These are phyloP conservation scores for Acrasis kona DNA, from an alignment of 78 protist species.

Conservation along the genomic window DNA sequence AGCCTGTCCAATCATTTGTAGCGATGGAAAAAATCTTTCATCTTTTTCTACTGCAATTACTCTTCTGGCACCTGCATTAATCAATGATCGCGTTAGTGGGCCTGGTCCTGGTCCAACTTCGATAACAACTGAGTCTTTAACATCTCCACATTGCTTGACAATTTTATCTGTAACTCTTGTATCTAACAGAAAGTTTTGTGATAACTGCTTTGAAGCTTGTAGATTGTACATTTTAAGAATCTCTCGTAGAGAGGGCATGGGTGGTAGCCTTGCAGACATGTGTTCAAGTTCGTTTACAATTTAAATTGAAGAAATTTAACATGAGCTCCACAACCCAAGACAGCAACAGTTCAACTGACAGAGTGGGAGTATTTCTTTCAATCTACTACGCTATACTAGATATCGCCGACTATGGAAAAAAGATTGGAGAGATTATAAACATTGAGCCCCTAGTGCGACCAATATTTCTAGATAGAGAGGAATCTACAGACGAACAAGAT, in stretches of 20 bases:
- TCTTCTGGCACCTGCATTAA: slow-evolving; percentile 18
- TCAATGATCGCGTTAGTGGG: slow-evolving; percentile 41
- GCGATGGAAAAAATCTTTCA: slow-evolving; percentile 35
- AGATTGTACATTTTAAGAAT: slow-evolving; percentile 42
- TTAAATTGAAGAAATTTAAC: too few relatives aligned
- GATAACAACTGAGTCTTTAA: slow-evolving; percentile 38
- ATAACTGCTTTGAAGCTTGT: slow-evolving; percentile 39
- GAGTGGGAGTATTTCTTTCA: too few relatives aligned
- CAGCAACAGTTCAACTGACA: too few relatives aligned
- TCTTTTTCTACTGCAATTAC: slow-evolving; percentile 56
- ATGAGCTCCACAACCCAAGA: too few relatives aligned
- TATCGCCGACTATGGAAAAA: too few relatives aligned
- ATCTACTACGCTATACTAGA: too few relatives aligned
- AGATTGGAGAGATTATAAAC: too few relatives aligned
- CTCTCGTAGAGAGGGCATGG: slow-evolving; percentile 39
- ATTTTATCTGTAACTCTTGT: slow-evolving; percentile 26
- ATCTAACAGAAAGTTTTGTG: slow-evolving; percentile 61
- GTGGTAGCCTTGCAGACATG: slow-evolving; percentile 43
- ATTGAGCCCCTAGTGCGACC: too few relatives aligned
- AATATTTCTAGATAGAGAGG: too few relatives aligned
- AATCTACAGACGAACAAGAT: too few relatives aligned
- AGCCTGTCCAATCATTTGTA: slow-evolving; percentile 41
- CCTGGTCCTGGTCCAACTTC: slow-evolving; percentile 74
- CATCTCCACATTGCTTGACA: slow-evolving; percentile 27
- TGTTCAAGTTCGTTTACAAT: too few relatives aligned